Evolutionary conservation across 805 yeast species (phyloP).

Genomic region (Starmerella potacharoeniae): DNA sequence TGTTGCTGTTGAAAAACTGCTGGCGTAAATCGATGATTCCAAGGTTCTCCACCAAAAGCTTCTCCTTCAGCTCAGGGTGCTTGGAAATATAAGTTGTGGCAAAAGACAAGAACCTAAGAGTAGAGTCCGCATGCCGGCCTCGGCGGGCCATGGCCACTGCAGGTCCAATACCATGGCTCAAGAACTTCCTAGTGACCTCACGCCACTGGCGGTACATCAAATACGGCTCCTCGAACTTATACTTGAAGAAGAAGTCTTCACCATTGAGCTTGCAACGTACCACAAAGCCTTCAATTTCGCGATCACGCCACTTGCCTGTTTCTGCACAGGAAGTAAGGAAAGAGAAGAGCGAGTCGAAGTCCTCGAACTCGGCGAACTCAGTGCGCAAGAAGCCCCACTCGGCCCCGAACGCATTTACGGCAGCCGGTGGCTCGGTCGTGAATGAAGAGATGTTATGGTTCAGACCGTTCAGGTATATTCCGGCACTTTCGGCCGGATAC

Average conservation of each 20-base stretch:
- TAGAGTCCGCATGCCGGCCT: constrained; percentile 45
- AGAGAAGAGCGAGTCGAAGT: constrained; percentile 34
- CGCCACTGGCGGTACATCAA: constrained; percentile 81
- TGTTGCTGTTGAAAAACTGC: constrained; percentile 42
- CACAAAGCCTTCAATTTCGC: constrained; percentile 89
- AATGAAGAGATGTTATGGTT: constrained; percentile 58
- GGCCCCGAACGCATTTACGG: constrained; percentile 50
- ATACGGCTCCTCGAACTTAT: constrained; percentile 91
- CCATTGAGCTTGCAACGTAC: constrained; percentile 44
- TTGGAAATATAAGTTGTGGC: constrained; percentile 43
- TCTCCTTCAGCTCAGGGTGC: constrained; percentile 37
- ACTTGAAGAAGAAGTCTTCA: constrained; percentile 71
- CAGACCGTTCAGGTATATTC: constrained; percentile 82
- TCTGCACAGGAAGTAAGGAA: constrained; percentile 64
- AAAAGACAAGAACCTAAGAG: constrained; percentile 59
- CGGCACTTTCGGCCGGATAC: constrained; percentile 55
- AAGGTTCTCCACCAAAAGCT: constrained; percentile 40
- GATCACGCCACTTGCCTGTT: constrained; percentile 32
- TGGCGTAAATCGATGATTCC: constrained; percentile 71
- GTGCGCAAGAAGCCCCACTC: constrained; percentile 58
- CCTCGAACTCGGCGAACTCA: constrained; percentile 35
- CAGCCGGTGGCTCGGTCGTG: constrained; percentile 48
- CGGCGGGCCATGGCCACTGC: constrained; percentile 15
- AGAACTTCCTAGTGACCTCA: constrained; percentile 50
- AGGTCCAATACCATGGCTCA: constrained; percentile 28